A percentile compares a stretch with the other conserved stretches of the same genome.
These are phyloP conservation scores for Leucosporidium yakuticum DNA, from an alignment of 768 basidiomycete genomes.

Conservation along the genomic window DNA sequence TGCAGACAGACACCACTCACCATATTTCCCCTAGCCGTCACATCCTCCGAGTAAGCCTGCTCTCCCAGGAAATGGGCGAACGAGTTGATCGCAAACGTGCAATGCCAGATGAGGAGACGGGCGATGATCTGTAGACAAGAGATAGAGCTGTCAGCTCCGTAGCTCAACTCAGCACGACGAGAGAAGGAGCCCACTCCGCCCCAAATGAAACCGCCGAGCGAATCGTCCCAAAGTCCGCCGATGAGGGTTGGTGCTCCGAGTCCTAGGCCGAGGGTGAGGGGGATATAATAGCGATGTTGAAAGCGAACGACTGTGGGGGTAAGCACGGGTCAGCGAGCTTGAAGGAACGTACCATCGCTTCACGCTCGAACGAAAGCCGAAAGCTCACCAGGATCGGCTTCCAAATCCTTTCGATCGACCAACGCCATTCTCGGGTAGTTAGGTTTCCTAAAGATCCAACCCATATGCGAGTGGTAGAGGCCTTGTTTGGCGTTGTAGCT, in stretches of 20 bases:
- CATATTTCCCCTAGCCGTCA: slow-evolving; percentile 67
- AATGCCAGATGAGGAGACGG: slow-evolving; percentile 52
- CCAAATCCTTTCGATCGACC: slow-evolving; percentile 52
- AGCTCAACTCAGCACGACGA: no score
- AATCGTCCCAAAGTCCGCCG: slow-evolving; percentile 59
- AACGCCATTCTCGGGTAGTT: slow-evolving; percentile 55
- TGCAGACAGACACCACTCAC: slow-evolving; percentile 46
- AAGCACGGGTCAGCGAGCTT: not conserved
- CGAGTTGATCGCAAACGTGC: slow-evolving; percentile 67
- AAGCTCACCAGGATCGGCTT: slow-evolving; percentile 58
- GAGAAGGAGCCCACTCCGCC: slow-evolving; percentile 58
- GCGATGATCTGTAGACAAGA: not conserved
- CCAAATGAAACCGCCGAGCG: slow-evolving; percentile 64
- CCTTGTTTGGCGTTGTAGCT: slow-evolving; percentile 71
- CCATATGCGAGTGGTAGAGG: slow-evolving; percentile 69
- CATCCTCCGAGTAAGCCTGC: slow-evolving; percentile 73
- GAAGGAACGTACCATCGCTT: not conserved
- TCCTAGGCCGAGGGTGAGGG: slow-evolving; percentile 57
- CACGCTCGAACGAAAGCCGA: not conserved
- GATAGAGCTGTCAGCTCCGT: not conserved
- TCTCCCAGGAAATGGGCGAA: slow-evolving; percentile 78
- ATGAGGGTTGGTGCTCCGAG: slow-evolving; percentile 56
- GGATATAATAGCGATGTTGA: slow-evolving; percentile 65
- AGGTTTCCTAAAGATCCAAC: slow-evolving; percentile 79
- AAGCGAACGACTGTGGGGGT: slow-evolving; percentile 55